phyloP scores from a whole-genome alignment of 768 basidiomycete species.

The Chalciporus chontae region DNA sequence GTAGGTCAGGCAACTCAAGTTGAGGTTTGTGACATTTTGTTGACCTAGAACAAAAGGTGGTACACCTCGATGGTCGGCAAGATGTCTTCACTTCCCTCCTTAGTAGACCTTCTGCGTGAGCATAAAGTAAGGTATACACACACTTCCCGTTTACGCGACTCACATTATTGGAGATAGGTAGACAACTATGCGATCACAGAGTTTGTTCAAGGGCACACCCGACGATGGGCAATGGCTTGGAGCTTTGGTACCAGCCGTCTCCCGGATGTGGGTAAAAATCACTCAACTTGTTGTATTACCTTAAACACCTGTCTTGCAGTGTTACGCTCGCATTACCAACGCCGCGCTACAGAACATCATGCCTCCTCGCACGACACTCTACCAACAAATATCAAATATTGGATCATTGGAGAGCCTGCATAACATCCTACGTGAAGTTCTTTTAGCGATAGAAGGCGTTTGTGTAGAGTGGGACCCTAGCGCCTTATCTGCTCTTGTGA shows the following conservation, averaged over 20 bases:
- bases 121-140: slow-evolving; percentile 35
- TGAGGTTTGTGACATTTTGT: not conserved
- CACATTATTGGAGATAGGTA: slow-evolving; percentile 45
- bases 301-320: slow-evolving; percentile 33
- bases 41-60: slow-evolving; percentile 49
- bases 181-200: slow-evolving; percentile 84
- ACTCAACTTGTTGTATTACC: slow-evolving; percentile 6
- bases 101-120: slow-evolving; percentile 54
- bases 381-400: slow-evolving; percentile 32
- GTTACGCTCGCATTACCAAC: slow-evolving; percentile 35
- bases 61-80: slow-evolving; percentile 94
- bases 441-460: slow-evolving; percentile 35
- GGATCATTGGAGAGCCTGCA: slow-evolving; percentile 10
- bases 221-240: slow-evolving; percentile 94
- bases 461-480: slow-evolving; percentile 2
- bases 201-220: slow-evolving; percentile 82
- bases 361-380: slow-evolving; percentile 56
- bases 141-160: not conserved
- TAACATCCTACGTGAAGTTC: slow-evolving; percentile 24
- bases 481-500: slow-evolving; percentile 22
- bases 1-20: slow-evolving; percentile 43
- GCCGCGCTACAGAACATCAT: slow-evolving; percentile 48
- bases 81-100: slow-evolving; percentile 60
- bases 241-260: slow-evolving; percentile 61
- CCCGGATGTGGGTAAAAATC: slow-evolving; percentile 63